A percentile compares a stretch with the other conserved stretches of the same genome.
phyloP scores from a whole-genome alignment of 768 basidiomycete species.

The Boletus speciosus region DNA sequence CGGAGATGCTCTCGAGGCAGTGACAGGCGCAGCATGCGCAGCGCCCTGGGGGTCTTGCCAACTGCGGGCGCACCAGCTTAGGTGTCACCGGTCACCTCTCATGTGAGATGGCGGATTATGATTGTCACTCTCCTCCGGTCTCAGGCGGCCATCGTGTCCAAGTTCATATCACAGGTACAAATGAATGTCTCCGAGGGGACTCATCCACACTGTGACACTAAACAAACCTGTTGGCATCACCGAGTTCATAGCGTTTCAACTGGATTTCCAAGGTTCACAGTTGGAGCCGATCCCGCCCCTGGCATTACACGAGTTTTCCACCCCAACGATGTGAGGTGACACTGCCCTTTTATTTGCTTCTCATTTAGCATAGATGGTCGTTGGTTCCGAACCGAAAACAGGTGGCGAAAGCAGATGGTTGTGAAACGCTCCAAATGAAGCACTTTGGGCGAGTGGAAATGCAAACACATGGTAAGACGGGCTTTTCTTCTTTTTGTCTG shows the following conservation, averaged over 20 bases:
- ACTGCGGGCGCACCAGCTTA: neutral
- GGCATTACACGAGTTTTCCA: too few relatives aligned
- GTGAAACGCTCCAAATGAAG: neutral
- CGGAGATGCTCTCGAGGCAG: neutral
- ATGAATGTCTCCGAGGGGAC: neutral
- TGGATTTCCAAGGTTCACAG: neutral
- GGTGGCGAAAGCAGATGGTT: neutral
- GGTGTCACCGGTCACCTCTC: too few relatives aligned
- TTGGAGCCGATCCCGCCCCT: neutral
- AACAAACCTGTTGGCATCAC: neutral
- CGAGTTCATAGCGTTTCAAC: neutral
- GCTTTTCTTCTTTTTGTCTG: neutral
- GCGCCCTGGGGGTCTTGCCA: neutral
- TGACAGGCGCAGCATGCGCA: neutral
- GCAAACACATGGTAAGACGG: neutral
- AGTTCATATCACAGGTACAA: neutral
- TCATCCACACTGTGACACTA: neutral
- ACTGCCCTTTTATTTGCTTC: neutral
- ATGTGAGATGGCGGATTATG: neutral
- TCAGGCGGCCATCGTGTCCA: neutral
- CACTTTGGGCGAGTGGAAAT: neutral
- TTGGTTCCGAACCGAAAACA: neutral
- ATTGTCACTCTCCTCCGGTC: neutral
- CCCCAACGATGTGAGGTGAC: too few relatives aligned
- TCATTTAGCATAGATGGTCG: neutral